phyloP scores from a whole-genome alignment of 164 flowering plant species.

The Protea cynaroides region DNA sequence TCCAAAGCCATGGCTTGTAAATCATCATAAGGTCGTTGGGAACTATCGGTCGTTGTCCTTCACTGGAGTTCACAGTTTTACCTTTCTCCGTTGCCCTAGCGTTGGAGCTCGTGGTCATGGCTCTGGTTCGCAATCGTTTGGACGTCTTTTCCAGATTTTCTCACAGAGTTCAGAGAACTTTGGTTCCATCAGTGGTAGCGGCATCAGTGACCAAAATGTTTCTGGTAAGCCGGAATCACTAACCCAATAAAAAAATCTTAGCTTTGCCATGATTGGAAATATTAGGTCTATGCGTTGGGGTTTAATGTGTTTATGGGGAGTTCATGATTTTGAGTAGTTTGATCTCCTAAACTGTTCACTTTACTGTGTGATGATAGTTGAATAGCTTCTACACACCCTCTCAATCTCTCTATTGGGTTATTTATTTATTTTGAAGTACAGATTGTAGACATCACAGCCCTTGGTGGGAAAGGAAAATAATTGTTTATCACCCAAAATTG shows the following conservation, averaged over 20 bases:
- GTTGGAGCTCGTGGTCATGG: not conserved
- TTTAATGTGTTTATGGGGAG: not conserved
- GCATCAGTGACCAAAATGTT: not conserved
- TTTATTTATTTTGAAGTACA: too few relatives aligned
- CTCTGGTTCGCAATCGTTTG: not conserved
- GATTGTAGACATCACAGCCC: too few relatives aligned
- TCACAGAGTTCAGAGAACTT: slow-evolving; percentile 4
- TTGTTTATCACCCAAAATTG: too few relatives aligned
- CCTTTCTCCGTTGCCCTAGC: not conserved
- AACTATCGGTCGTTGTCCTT: not conserved
- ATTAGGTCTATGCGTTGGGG: not conserved
- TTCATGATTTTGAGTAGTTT: not conserved
- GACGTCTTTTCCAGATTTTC: not conserved
- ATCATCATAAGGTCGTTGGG: not conserved
- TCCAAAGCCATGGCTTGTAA: not conserved
- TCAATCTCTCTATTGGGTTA: not conserved
- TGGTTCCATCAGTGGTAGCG: not conserved
- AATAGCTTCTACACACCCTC: too few relatives aligned
- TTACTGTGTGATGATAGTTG: not conserved
- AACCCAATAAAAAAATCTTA: not conserved
- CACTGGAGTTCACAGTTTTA: not conserved
- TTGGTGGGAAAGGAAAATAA: too few relatives aligned
- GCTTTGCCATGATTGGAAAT: not conserved
- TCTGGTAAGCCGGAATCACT: slow-evolving; percentile 2
- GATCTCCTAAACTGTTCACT: not conserved